These are phyloP conservation scores for Candida maris DNA, from an alignment of 805 yeast genomes.

Conservation along the genomic window DNA sequence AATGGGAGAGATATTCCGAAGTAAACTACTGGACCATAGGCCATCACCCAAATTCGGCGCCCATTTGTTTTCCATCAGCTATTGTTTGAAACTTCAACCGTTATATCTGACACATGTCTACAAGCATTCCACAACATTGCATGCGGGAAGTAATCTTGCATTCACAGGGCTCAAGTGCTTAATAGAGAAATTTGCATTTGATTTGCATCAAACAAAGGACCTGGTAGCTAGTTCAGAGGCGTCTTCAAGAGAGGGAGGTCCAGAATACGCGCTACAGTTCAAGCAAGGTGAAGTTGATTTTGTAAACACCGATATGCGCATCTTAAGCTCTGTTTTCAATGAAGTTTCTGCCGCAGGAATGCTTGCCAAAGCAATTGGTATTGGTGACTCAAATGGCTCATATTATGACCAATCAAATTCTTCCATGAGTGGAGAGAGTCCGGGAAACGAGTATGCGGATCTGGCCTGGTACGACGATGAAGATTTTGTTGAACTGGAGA, in stretches of 20 bases:
- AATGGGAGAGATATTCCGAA: slow-evolving; percentile 63
- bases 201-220: slow-evolving; percentile 50
- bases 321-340: slow-evolving; percentile 59
- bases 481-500: slow-evolving; percentile 71
- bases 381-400: slow-evolving; percentile 15
- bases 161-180: slow-evolving; percentile 71
- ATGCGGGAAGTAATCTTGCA: slow-evolving; percentile 43
- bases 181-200: slow-evolving; percentile 53
- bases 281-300: slow-evolving; percentile 70
- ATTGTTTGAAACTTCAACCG: slow-evolving; percentile 68
- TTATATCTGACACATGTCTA: slow-evolving; percentile 73
- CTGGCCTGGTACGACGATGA: slow-evolving; percentile 66
- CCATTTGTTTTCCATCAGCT: slow-evolving; percentile 67
- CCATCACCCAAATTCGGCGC: slow-evolving; percentile 31
- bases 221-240: slow-evolving; percentile 7
- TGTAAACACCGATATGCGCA: slow-evolving; percentile 63
- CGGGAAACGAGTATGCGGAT: slow-evolving; percentile 12
- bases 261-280: slow-evolving; percentile 55
- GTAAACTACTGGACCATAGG: slow-evolving; percentile 34
- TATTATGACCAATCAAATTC: slow-evolving; percentile 20
- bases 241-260: slow-evolving; percentile 38
- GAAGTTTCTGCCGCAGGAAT: slow-evolving; percentile 48
- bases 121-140: slow-evolving; percentile 39
- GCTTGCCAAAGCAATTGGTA: slow-evolving; percentile 34
- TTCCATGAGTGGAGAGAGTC: slow-evolving; percentile 12